phyloP scores from a whole-genome alignment of 1,139 yeast genomes.

The Geotrichum carabidarum region DNA sequence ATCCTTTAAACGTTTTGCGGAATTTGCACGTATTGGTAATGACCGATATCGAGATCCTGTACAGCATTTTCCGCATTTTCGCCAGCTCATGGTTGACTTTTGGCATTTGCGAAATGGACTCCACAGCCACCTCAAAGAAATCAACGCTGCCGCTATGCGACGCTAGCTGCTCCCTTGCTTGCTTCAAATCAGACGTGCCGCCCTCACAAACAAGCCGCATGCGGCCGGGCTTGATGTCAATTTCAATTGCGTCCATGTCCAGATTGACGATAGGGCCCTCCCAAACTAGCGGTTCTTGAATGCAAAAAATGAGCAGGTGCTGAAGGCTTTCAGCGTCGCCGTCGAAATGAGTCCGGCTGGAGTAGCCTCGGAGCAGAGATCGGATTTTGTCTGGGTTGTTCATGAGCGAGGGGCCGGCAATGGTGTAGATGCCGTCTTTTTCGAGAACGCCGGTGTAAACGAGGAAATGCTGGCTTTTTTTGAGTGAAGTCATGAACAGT shows the following conservation, averaged over 20 bases:
- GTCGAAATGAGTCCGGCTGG: slow-evolving; percentile 27
- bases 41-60: slow-evolving; percentile 62
- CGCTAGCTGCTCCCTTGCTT: slow-evolving; percentile 41
- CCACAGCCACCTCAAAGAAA: slow-evolving; percentile 48
- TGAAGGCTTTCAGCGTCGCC: slow-evolving; percentile 43
- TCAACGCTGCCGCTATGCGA: slow-evolving; percentile 32
- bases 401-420: slow-evolving; percentile 58
- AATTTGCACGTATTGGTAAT: slow-evolving; percentile 59
- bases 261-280: slow-evolving; percentile 71
- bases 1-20: slow-evolving; percentile 40
- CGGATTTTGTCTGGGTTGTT: slow-evolving; percentile 41
- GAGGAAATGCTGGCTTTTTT: slow-evolving; percentile 69
- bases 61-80: slow-evolving; percentile 61
- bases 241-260: slow-evolving; percentile 40
- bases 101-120: slow-evolving; percentile 66
- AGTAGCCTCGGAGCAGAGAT: slow-evolving; percentile 37
- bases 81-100: slow-evolving; percentile 71
- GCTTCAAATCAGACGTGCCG: slow-evolving; percentile 47
- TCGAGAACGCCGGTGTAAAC: slow-evolving; percentile 73
- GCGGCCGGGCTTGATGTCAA: slow-evolving; percentile 58
- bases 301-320: slow-evolving; percentile 72
- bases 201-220: slow-evolving; percentile 67
- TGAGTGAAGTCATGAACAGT: slow-evolving; percentile 52
- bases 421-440: slow-evolving; percentile 66
- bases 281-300: slow-evolving; percentile 86